Conservation (phyloP, 2,329 filamentous ascomycete genomes). For the Colletotrichum eleusines region DNA sequence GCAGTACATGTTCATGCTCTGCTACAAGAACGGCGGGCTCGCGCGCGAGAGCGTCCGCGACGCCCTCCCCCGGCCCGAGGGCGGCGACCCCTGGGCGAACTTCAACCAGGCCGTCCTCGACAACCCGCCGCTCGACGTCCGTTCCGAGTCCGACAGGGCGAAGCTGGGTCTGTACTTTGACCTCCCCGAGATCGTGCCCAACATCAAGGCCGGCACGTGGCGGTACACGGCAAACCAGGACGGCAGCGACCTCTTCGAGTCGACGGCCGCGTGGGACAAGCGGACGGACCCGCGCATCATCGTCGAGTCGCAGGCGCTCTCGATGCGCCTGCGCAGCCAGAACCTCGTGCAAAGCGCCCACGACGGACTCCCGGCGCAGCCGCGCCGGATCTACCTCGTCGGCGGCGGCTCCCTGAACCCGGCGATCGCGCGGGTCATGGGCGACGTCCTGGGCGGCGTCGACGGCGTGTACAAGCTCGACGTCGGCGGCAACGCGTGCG, state of each 20-base stretch:
- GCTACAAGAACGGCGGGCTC: constrained; percentile 98
- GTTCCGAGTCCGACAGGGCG: constrained; percentile 67
- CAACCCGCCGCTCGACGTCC: constrained; percentile 77
- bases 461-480: constrained; percentile 95
- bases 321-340: constrained; percentile 86
- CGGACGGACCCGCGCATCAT: constrained; percentile 85
- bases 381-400: constrained; percentile 91
- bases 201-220: constrained; percentile 88
- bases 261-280: constrained; percentile 62
- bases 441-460: constrained; percentile 82
- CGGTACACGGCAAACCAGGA: constrained; percentile 74
- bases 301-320: constrained; percentile 94
- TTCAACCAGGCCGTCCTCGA: constrained; percentile 82
- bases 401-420: constrained; percentile 92
- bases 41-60: constrained; percentile 93
- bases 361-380: constrained; percentile 78
- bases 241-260: constrained; percentile 60
- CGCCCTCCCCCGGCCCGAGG: constrained; percentile 70
- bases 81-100: constrained; percentile 74
- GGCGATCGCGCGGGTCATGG: constrained; percentile 86
- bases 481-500: constrained; percentile 95
- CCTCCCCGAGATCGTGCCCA: constrained; percentile 94
- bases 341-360: constrained; percentile 74
- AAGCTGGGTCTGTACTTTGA: constrained; percentile 96
- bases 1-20: constrained; percentile 99